phyloP scores from a whole-genome alignment of 1,139 yeast species.

The Yamadazyma membranifaciens region DNA sequence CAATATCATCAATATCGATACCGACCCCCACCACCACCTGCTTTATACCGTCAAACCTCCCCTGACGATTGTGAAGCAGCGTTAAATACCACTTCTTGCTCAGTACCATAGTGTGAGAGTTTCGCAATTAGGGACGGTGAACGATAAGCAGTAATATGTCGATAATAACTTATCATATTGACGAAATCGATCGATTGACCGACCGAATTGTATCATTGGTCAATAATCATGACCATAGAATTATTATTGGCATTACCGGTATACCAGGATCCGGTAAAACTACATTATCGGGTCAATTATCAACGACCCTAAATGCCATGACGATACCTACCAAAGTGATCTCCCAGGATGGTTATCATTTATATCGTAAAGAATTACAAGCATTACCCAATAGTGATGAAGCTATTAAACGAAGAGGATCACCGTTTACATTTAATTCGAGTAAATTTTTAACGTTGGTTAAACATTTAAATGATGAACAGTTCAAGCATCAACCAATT shows the following conservation, averaged over 20 bases:
- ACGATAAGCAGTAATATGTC: not conserved
- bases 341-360: conserved; percentile 81
- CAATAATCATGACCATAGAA: conserved; percentile 50
- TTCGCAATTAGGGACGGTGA: too few relatives aligned
- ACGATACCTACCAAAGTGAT: conserved; percentile 24
- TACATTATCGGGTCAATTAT: conserved; percentile 1
- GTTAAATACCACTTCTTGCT: too few relatives aligned
- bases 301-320: conserved; percentile 1
- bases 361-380: conserved; percentile 54
- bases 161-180: conserved; percentile 4
- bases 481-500: conserved; percentile 19
- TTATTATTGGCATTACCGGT: conserved; percentile 62
- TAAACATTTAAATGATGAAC: conserved; percentile 17
- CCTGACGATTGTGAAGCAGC: not conserved
- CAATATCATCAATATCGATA: not conserved
- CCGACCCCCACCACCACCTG: not conserved
- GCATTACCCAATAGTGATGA: conserved; percentile 50
- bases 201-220: conserved; percentile 34
- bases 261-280: conserved; percentile 41
- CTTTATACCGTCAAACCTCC: not conserved
- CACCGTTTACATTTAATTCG: conserved; percentile 83
- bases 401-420: conserved; percentile 72
- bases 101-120: too few relatives aligned
- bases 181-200: conserved; percentile 8
- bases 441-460: conserved; percentile 29